Conservation (phyloP, 2,329 filamentous ascomycete species). For the Camillea tinctor region DNA sequence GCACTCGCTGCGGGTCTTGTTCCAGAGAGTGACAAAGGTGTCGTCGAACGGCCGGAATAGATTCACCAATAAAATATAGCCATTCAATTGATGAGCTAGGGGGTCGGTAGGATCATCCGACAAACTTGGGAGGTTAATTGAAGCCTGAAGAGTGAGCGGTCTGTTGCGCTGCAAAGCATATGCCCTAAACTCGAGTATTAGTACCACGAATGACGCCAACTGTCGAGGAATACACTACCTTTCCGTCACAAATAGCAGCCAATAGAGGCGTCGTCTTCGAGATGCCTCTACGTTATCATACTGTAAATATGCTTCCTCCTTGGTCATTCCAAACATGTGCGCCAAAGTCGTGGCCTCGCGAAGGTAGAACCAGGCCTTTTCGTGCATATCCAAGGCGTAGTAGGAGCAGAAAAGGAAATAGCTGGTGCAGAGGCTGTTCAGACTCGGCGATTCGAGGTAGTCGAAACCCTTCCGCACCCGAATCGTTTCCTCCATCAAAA, state of each 20-base stretch:
- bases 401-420: conserved; percentile 76
- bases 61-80: conserved; percentile 60
- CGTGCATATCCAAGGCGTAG: conserved; percentile 69
- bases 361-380: conserved; percentile 76
- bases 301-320: conserved; percentile 61
- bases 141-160: conserved; percentile 68
- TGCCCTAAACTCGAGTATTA: conserved; percentile 43
- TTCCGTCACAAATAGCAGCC: conserved; percentile 71
- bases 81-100: conserved; percentile 50
- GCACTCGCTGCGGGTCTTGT: conserved; percentile 59
- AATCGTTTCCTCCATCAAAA: conserved; percentile 66
- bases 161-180: conserved; percentile 70
- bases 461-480: conserved; percentile 64
- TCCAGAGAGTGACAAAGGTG: conserved; percentile 63
- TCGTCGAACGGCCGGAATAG: conserved; percentile 68
- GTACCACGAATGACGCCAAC: not conserved
- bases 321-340: conserved; percentile 59
- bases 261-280: conserved; percentile 66
- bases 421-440: conserved; percentile 66
- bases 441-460: conserved; percentile 54
- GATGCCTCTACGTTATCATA: conserved; percentile 60
- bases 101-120: conserved; percentile 60
- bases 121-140: conserved; percentile 63
- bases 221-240: conserved; percentile 45
- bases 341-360: conserved; percentile 73